Base-by-base conservation (phyloP, 148 eudicot species). In the Dianthus caryophyllus region DNA sequence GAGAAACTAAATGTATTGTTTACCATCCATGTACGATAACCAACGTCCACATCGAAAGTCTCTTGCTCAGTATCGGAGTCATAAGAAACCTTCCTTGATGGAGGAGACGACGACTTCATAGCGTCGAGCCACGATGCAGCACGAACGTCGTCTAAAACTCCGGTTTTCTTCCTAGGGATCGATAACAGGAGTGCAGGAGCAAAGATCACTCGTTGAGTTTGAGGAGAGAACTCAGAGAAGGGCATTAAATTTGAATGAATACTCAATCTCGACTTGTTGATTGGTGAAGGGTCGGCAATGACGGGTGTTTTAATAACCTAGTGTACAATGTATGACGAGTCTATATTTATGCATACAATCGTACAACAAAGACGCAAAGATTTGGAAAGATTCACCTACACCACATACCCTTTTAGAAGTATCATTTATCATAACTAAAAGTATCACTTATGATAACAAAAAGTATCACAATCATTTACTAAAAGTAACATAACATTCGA, bases 21-120 rank as follows among this genome's bases (percentile, higher is more conserved):
- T 83, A 94, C 99, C 96, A 80, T 81, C 99, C 97, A 94, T 17
- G 81, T 68, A 72, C 61, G 71, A 64, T 88, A 88, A 71, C 81
- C 82, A 65, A 81, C 54, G 44, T 93, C 95, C 21, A 4, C 49
- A 55, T 84, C 91, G 20, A 71, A 67, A 62, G 76, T 51, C 11
- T 78, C 80, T 17, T 70, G 71, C 15, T 84, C 96, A 30, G 71
- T 26, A 48, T 67, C 68, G 30, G 83, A 68, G 59, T 84, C 95
- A 67, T 72, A 78, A 33, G 76, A 24, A 18, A 68, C 50, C 77
- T 72, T 88, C 76, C 75, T 79, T 59, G 87, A 87, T 31, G 96
- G 89, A 55, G 99, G 99, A 12, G 99, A 94, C 22, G 99, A 94
- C 58, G 88, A 79, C 78, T 77, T 85, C 99, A 94, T 94, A 62